These are phyloP conservation scores for Pyrrhoderma noxium DNA, from an alignment of 1,284 basidiomycete genomes.

Conservation along the genomic window DNA sequence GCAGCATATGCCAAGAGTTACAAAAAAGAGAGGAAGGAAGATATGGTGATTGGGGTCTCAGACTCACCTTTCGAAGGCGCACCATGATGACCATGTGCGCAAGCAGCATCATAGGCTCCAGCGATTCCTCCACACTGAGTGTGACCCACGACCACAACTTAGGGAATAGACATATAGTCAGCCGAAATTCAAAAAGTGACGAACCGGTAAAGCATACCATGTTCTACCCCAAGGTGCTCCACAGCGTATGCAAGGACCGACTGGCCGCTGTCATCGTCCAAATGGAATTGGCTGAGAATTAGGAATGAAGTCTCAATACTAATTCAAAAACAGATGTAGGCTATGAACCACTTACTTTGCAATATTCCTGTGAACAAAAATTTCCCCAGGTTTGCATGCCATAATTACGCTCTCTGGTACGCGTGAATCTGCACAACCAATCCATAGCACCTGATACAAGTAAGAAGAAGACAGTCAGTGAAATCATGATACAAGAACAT, in stretches of 20 bases:
- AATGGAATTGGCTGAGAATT: constrained; percentile 63
- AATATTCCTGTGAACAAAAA: constrained; percentile 64
- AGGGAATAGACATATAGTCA: neutral
- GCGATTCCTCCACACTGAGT: constrained; percentile 74
- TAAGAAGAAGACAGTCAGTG: neutral
- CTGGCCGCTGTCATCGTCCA: constrained; percentile 69
- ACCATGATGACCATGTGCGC: neutral
- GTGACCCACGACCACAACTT: constrained; percentile 79
- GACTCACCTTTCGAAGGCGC: constrained; percentile 16
- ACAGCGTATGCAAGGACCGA: constrained; percentile 82
- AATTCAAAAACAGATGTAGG: neutral
- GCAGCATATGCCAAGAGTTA: neutral
- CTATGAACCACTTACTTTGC: constrained; percentile 41
- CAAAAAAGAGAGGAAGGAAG: neutral
- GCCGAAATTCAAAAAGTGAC: too few relatives aligned
- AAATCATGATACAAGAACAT: too few relatives aligned
- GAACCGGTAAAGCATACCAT: constrained; percentile 73
- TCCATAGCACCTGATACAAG: constrained; percentile 54
- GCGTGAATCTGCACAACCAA: constrained; percentile 67
- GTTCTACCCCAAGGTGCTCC: constrained; percentile 70
- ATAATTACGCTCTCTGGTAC: constrained; percentile 54
- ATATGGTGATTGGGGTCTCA: neutral
- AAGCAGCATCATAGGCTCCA: constrained; percentile 46
- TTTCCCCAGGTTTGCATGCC: constrained; percentile 52
- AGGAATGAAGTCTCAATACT: neutral